Evolutionary conservation across 2,329 filamentous ascomycete genomes (phyloP).

Genomic region (Didymosphaeria variabile): DNA sequence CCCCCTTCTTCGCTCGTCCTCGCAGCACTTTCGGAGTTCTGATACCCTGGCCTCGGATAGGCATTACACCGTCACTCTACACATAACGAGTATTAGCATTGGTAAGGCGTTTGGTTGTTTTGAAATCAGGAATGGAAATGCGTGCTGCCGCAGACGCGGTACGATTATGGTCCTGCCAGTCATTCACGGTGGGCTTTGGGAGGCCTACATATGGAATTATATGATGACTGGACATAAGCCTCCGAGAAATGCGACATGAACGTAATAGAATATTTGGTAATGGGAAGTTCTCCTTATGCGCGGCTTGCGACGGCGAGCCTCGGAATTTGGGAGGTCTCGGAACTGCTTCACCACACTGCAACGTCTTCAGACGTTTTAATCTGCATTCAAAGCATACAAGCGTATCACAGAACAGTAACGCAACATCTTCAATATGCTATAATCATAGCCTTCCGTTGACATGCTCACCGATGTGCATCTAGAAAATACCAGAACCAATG

Average conservation of each 20-base stretch:
- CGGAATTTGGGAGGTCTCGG: conserved; percentile 3
- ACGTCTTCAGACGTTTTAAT: neutral
- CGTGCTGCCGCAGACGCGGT: neutral
- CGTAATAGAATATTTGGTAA: conserved; percentile 5
- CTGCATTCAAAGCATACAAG: neutral
- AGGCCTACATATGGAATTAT: neutral
- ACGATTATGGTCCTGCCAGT: conserved; percentile 1
- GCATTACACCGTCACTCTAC: conserved; percentile 32
- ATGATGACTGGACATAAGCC: neutral
- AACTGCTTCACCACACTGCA: neutral
- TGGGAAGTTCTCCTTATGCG: neutral
- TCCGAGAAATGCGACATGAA: conserved; percentile 5
- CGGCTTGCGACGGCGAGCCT: conserved; percentile 1
- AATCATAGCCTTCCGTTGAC: neutral
- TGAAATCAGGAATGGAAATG: conserved; percentile 9
- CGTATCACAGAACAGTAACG: neutral
- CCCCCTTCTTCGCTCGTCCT: conserved; percentile 24
- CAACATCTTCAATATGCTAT: neutral
- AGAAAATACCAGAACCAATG: conserved; percentile 38
- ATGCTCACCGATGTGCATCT: neutral
- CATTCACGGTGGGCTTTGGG: neutral
- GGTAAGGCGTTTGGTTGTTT: conserved; percentile 37
- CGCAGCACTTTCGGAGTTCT: conserved; percentile 42
- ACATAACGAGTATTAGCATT: conserved; percentile 45
- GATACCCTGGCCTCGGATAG: conserved; percentile 44